Evolutionary conservation across 495 filamentous ascomycete species (phyloP), one percentile per base, ranked within the genome.

Genomic region (Penicillium maclennaniae): DNA sequence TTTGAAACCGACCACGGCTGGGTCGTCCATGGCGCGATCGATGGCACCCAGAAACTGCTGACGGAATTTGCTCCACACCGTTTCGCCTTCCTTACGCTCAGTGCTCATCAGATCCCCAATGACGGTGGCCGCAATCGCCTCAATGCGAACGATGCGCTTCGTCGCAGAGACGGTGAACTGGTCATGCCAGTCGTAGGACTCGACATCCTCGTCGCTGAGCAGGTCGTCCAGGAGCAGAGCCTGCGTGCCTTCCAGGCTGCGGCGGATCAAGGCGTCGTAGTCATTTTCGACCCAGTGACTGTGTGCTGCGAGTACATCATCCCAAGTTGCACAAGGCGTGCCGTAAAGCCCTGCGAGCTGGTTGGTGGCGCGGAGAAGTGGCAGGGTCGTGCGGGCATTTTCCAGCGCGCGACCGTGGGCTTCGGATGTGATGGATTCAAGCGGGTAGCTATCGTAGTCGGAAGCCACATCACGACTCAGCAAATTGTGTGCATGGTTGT

Each of bases 401-500:
- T 72, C 57, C 51, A 93, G 70, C 15, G 89, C 88, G 42, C 75
- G 61, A 6, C 87, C 89, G 52, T 79, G 70, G 2, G 89, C 91
- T 71, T 95, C 91, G 31, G 83, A 86, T 8, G 83, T 84, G 63
- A 93, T 85, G 37, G 86, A 78, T 37, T 78, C 68, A 8, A 76
- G 65, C 20, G 79, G 73, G 40, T 79, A 70, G 42, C 53, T 65
- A 23, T 67, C 52, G 37, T 71, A 69, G 28, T 76, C 60, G 21
- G 54, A 38, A 12, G 69, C 69, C 3, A 65, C 57, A 0, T 66
- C 54, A 4, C 45, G 49, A 10, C 78, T 68, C 21, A 95, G 74
- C 0, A 91, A 72, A 58, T 90, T 91, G 63, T 96, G 91, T 36
- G 87, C 89, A 71, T 96, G 91, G 63, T 92, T 85, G 65, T 96